Percentiles rank a stretch among this genome's conserved stretches.
phyloP scores from a whole-genome alignment of 345 rosid species.

The Kandelia obovata region DNA sequence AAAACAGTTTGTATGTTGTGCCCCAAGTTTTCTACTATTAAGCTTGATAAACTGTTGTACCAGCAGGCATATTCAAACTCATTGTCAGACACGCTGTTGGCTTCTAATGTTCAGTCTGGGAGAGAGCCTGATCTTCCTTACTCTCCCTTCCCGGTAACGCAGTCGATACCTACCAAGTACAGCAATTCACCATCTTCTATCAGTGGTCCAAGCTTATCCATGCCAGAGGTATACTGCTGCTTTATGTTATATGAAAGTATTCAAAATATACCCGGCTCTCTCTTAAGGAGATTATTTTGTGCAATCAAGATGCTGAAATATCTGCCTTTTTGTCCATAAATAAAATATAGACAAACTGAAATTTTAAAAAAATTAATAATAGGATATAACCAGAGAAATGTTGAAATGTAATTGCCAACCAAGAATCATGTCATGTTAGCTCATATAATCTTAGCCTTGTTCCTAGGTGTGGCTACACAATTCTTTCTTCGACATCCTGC shows the following conservation, averaged over 20 bases:
- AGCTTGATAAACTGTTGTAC: background rate
- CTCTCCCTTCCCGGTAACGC: slow-evolving; percentile 69
- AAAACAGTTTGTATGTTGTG: too few species aligned
- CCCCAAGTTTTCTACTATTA: too few species aligned
- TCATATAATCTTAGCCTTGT: background rate
- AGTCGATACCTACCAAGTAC: slow-evolving; percentile 63
- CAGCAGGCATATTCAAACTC: slow-evolving; percentile 70
- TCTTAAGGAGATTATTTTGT: background rate
- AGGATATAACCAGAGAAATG: too few species aligned
- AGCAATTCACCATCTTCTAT: slow-evolving; percentile 62
- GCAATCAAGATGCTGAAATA: background rate
- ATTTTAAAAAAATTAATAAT: too few species aligned
- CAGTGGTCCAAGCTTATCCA: slow-evolving; percentile 63
- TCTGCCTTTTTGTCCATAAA: background rate
- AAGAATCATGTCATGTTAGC: background rate
- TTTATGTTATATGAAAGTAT: background rate
- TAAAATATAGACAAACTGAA: too few species aligned
- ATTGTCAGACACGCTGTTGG: slow-evolving; percentile 62
- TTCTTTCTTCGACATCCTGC: background rate
- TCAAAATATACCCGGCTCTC: background rate
- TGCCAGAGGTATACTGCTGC: slow-evolving; percentile 63
- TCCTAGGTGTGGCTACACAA: background rate
- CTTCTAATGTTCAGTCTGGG: slow-evolving; percentile 61
- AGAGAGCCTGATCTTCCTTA: slow-evolving; percentile 81
- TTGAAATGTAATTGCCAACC: too few species aligned